Evolutionary conservation across 2,329 filamentous ascomycete species (phyloP), one percentile per base, ranked within the genome.

Genomic region (Colletotrichum falcatum): DNA sequence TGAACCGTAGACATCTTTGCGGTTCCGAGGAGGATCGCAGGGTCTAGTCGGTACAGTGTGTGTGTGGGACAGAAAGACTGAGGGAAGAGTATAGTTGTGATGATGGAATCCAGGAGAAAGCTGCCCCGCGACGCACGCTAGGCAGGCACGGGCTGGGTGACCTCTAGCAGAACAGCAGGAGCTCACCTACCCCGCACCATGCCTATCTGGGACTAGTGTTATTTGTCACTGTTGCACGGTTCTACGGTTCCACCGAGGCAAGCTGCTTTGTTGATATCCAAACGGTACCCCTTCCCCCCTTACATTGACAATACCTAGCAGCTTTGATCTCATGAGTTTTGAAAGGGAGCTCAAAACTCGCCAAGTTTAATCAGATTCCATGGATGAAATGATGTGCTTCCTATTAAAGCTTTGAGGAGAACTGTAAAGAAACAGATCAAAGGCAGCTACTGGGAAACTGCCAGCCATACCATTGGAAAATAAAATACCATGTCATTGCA

Each of bases 1-100:
- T 70, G 55, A 62, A 61, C 58, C 33, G 61, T 71, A 58, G 68
- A 70, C 71, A 82, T 79, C 37, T 76, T 74, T 55, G 73, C 55
- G 76, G 75, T 60, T 77, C 77, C 20, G 58, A 62, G 26, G 28
- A 46, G 26, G 28, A 46, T 49, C 30, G 49, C 54, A 48, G 48
- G 26, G 37, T 35, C 44, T 23, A 26, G 67, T 56, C 26, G 44
- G 70, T 60, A 51, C 35, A 33, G 20, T 46, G 9, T 23, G 20
- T 46, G 44, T 46, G 44, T 23, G n/a, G 44, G 4, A 46, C 44
- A 46, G 44, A 12, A 23, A 46, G 44, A 44, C 2, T 9, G 20
- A n/a, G 42, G 42, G 42, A n/a, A 56, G 23, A 54, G 46, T 54
- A 53, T 39, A 42, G 54, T 58, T 66, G 64, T 66, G 66, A 59